Percentiles rank a stretch among this genome's conserved stretches.
Conservation (phyloP, 257 asterid species). For the Forsythia viridissima region DNA sequence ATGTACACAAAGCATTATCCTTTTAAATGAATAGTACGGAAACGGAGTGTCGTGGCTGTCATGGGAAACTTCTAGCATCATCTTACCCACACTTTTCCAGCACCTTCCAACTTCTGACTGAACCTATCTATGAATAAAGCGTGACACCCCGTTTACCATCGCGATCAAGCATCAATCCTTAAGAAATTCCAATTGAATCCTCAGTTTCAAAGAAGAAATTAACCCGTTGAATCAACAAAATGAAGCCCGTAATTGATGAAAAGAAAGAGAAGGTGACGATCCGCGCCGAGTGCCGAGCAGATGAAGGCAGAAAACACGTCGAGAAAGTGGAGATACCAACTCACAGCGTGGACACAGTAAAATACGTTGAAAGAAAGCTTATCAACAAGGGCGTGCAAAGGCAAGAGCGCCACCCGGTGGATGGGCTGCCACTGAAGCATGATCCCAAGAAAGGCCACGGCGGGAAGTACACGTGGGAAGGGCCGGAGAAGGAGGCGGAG, state of each 20-base stretch:
- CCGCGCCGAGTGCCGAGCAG: slow-evolving; percentile 53
- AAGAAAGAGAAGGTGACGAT: slow-evolving; percentile 37
- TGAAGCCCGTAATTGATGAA: slow-evolving; percentile 49
- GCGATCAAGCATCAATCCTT: not conserved
- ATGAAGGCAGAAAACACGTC: slow-evolving; percentile 46
- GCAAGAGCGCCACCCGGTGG: slow-evolving; percentile 73
- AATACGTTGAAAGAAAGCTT: slow-evolving; percentile 51
- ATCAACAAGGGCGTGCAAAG: slow-evolving; percentile 54
- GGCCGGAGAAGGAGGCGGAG: slow-evolving; percentile 54
- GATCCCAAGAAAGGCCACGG: slow-evolving; percentile 80
- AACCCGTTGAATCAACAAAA: not conserved
- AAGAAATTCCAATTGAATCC: not conserved
- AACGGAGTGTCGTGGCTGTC: not conserved
- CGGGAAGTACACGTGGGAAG: slow-evolving; percentile 80
- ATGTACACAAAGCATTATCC: too few species aligned
- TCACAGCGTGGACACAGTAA: slow-evolving; percentile 40
- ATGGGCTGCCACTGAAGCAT: slow-evolving; percentile 73
- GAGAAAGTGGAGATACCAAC: slow-evolving; percentile 52
- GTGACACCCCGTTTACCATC: not conserved
- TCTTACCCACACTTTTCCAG: slow-evolving; percentile 32
- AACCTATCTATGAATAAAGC: slow-evolving; percentile 22
- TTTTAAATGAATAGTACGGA: not conserved
- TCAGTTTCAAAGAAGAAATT: not conserved
- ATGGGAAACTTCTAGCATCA: slow-evolving; percentile 34
- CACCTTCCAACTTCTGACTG: slow-evolving; percentile 30